phyloP scores from a whole-genome alignment of 106 monocot genomes.

The Dioscorea dumetorum region DNA sequence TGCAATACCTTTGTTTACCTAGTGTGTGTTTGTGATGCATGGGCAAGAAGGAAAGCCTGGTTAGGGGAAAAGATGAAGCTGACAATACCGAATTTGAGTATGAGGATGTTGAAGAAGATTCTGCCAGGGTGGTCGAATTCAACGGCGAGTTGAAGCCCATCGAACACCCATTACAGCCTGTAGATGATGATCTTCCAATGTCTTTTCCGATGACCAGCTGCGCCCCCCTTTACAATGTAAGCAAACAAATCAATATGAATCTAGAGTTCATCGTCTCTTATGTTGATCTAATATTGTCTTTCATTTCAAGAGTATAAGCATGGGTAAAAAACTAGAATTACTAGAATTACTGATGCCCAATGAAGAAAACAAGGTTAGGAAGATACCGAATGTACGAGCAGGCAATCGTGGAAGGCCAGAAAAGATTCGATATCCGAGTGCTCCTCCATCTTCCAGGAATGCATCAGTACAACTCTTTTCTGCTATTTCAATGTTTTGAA shows the following conservation, averaged over 20 bases:
- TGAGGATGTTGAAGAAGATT: neutral
- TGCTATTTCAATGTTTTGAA: too few species aligned
- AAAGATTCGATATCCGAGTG: too few species aligned
- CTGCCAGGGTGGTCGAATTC: neutral
- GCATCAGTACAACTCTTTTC: too few species aligned
- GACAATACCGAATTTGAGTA: neutral
- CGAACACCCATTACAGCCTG: constrained; percentile 27
- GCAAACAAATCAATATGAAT: neutral
- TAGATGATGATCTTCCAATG: constrained; percentile 15
- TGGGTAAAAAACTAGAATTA: too few species aligned
- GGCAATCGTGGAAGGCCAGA: too few species aligned
- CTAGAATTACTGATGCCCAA: too few species aligned
- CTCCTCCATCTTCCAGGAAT: too few species aligned
- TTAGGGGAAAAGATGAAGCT: neutral
- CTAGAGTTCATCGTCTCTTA: too few species aligned
- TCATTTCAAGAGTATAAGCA: too few species aligned
- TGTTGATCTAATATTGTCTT: too few species aligned
- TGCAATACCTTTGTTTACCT: neutral
- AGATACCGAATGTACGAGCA: too few species aligned
- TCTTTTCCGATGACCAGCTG: constrained; percentile 14
- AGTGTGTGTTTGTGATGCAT: neutral
- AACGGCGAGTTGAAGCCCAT: constrained; percentile 22
- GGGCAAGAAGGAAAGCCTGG: constrained; percentile 1
- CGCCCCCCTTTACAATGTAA: constrained; percentile 1
- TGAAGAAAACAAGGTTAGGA: too few species aligned